These are phyloP conservation scores for Lasiodiplodia citricola DNA, from an alignment of 2,329 filamentous ascomycete species.

Conservation along the genomic window DNA sequence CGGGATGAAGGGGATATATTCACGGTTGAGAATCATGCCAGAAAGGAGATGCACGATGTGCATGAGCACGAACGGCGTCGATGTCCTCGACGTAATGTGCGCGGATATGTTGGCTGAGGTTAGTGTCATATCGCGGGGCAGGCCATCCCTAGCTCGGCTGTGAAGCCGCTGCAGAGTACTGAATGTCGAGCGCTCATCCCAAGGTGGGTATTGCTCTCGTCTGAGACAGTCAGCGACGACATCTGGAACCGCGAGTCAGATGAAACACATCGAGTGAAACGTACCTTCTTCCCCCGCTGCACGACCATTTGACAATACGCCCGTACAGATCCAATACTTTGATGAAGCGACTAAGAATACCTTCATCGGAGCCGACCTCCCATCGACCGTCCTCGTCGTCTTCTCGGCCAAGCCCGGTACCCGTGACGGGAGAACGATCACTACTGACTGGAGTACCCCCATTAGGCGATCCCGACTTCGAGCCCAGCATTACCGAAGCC, in stretches of 20 bases:
- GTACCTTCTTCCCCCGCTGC: constrained; percentile 60
- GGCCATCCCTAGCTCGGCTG: constrained; percentile 56
- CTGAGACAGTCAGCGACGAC: constrained; percentile 51
- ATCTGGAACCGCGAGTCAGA: not conserved
- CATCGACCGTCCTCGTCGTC: constrained; percentile 52
- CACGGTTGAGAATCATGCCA: constrained; percentile 70
- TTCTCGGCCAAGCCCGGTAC: constrained; percentile 36
- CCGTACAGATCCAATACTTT: constrained; percentile 61
- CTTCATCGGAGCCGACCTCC: constrained; percentile 58
- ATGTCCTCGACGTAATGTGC: constrained; percentile 68
- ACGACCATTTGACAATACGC: constrained; percentile 63
- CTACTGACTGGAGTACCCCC: constrained; percentile 25
- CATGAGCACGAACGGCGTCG: constrained; percentile 68
- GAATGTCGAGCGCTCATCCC: constrained; percentile 63
- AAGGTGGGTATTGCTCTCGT: constrained; percentile 62
- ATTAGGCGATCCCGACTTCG: constrained; percentile 32
- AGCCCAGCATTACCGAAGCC: constrained; percentile 46
- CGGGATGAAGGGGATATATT: constrained; percentile 71
- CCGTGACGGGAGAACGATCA: constrained; percentile 26
- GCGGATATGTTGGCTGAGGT: constrained; percentile 67
- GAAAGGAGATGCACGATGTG: constrained; percentile 71
- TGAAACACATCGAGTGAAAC: constrained; percentile 28
- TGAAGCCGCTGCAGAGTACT: constrained; percentile 59
- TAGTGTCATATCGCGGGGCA: constrained; percentile 64
- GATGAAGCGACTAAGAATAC: constrained; percentile 57